Percentiles rank a stretch among this genome's conserved stretches.
These are phyloP conservation scores for Tremellales sp. DNA, from an alignment of 1,284 basidiomycete species.

Conservation along the genomic window DNA sequence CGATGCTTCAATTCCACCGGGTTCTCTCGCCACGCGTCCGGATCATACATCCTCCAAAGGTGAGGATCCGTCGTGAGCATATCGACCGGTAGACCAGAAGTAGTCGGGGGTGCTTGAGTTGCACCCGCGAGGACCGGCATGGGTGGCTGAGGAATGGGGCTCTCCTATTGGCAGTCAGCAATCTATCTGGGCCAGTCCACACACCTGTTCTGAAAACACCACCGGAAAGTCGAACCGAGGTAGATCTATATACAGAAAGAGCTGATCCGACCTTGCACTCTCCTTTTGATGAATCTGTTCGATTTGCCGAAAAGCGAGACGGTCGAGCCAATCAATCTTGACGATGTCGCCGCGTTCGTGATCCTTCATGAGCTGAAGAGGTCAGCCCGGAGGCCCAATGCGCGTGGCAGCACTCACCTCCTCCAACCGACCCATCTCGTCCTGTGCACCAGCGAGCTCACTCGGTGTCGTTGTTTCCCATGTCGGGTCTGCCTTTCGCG, in stretches of 20 bases:
- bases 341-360: constrained; percentile 92
- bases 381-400: constrained; percentile 1
- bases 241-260: constrained; percentile 91
- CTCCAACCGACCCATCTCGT: constrained; percentile 92
- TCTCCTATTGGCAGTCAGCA: constrained; percentile 26
- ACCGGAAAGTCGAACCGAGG: constrained; percentile 98
- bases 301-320: constrained; percentile 86
- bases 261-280: constrained; percentile 77
- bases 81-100: constrained; percentile 47
- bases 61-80: constrained; percentile 60
- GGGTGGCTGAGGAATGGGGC: constrained; percentile 33
- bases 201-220: constrained; percentile 84
- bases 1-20: constrained; percentile 97
- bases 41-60: constrained; percentile 87
- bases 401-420: constrained; percentile 57
- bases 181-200: neutral
- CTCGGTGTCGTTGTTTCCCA: constrained; percentile 79
- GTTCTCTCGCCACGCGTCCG: constrained; percentile 79
- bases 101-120: constrained; percentile 21
- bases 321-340: constrained; percentile 93
- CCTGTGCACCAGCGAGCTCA: constrained; percentile 62
- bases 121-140: constrained; percentile 39
- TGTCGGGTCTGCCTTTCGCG: constrained; percentile 76
- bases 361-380: constrained; percentile 86
- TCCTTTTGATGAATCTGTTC: constrained; percentile 88